Evolutionary conservation across 164 flowering plant genomes (phyloP), one percentile per base, ranked within the genome.

Genomic region (Nymphaea colorata): DNA sequence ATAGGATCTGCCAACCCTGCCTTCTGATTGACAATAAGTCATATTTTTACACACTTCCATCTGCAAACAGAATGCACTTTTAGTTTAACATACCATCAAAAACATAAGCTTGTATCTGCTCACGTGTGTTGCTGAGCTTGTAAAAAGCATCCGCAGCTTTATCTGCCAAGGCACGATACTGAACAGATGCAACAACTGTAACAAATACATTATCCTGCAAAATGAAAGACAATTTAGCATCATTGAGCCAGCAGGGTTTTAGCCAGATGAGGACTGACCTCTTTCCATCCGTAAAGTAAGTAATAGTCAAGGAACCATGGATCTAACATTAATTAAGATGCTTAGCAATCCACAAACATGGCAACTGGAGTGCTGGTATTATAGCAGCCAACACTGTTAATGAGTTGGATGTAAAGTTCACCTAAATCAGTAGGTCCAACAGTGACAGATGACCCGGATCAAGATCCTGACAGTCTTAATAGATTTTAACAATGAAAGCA

Each of bases 121-220:
- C 78, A 72, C 76, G 82, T 66, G 93, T 83, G 71, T 88, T 88
- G 81, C 90, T 88, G 70, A 88, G 94, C 81, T 84, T 88, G 69
- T 88, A 88, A 72, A 82, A 88, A 63, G 94, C 94, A 75, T 88
- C 91, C 41, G 67, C 8, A 45, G 91, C 94, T 69, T 80, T 88
- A 3, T 85, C 86, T 44, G 90, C 84, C 70, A 86, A 68, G 66
- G 91, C 95, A 66, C 91, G 86, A 68, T 88, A 88, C 68, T 88
- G 95, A 68, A 88, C 73, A 45, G 95, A 88, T 65, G 91, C 95
- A 68, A 88, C 95, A 62, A 88, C 88, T 45, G 82, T 86, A 15
- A 88, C 95, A 78, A 88, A 88, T 51, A 88, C 95, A 72, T 88
- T 88, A 68, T 88, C 95, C 95, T 88, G 85, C 47, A 77, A 47